These are phyloP conservation scores for Wickerhamiella vanderwaltii DNA, from an alignment of 805 yeast species.

Conservation along the genomic window DNA sequence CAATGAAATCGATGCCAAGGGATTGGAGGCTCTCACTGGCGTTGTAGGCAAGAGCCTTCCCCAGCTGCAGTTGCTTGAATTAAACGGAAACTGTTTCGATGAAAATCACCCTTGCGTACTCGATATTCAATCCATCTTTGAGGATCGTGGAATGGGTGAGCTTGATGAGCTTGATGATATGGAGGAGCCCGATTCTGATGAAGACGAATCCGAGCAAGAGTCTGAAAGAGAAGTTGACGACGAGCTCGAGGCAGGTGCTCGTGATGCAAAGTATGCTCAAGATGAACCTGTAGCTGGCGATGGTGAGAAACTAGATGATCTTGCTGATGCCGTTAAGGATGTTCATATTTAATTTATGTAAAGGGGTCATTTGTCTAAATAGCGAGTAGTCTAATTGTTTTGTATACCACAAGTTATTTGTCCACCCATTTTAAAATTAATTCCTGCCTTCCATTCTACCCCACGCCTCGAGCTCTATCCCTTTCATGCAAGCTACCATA, in stretches of 20 bases:
- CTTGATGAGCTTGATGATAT: constrained; percentile 89
- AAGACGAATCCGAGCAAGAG: constrained; percentile 48
- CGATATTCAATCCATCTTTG: constrained; percentile 48
- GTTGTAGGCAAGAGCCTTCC: constrained; percentile 47
- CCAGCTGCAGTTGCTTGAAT: constrained; percentile 53
- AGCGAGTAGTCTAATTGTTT: too few species aligned
- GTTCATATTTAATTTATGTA: constrained; percentile 2
- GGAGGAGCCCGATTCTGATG: constrained; percentile 68
- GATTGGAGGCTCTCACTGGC: constrained; percentile 47
- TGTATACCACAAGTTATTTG: too few species aligned
- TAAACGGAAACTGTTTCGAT: constrained; percentile 86
- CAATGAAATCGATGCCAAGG: constrained; percentile 65
- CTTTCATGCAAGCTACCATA: too few species aligned
- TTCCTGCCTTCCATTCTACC: too few species aligned
- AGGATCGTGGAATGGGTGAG: constrained; percentile 63
- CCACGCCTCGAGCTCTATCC: too few species aligned
- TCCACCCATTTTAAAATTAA: too few species aligned
- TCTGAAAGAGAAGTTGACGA: constrained; percentile 48
- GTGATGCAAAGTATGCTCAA: constrained; percentile 32
- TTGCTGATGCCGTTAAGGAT: constrained; percentile 16
- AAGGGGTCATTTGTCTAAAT: too few species aligned
- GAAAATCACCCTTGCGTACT: constrained; percentile 72
- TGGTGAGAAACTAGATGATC: constrained; percentile 25
- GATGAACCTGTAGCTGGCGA: constrained; percentile 31
- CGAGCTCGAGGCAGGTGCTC: constrained; percentile 40